Evolutionary conservation across 2,329 filamentous ascomycete species (phyloP), one percentile per base, ranked within the genome.

Genomic region (Nothopassalora personata): DNA sequence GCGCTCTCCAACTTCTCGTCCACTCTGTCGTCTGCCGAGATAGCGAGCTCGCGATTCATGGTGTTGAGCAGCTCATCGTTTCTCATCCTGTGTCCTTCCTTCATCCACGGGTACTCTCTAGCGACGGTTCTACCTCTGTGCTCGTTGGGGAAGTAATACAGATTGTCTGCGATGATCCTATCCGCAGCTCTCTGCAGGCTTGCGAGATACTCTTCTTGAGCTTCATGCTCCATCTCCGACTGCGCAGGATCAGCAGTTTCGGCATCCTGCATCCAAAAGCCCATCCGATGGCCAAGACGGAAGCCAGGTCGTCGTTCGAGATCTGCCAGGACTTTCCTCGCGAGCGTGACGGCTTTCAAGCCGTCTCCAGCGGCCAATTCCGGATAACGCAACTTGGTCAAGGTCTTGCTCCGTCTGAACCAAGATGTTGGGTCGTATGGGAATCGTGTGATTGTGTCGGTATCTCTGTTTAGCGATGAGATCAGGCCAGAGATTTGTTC

Each of bases 361-460:
- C 64, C 64, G 54, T 71, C 70, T 9, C 68, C 70, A 4, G 64
- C 60, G 9, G 68, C 70, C 4, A 71, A 63, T 50, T 72, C 70
- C 3, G 70, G 69, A 45, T 67, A 70, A 5, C 59, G 59, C 23
- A 71, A 33, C 0, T 45, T 9, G 11, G 30, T 45, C 5, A 70
- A 54, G 1, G 60, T 66, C 7, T 58, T 18, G 7, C 62, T 61
- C 11, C 70, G 65, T 8, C 27, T 11, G 2, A 67, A 54, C 70
- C 70, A 72, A 3, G 18, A 8, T 2, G 23, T 50, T 3, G 70
- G 66, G 36, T 72, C 64, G 60, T 72, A 72, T 7, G 70, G 67
- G 31, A 63, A 55, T 3, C 39, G 15, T 1, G 43, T 34, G 30
- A 70, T 59, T 4, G 34, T 48, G 5, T 56, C 57, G 1, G 67